phyloP scores from a whole-genome alignment of 2,329 filamentous ascomycete species.

The Lecanicillium sp. region DNA sequence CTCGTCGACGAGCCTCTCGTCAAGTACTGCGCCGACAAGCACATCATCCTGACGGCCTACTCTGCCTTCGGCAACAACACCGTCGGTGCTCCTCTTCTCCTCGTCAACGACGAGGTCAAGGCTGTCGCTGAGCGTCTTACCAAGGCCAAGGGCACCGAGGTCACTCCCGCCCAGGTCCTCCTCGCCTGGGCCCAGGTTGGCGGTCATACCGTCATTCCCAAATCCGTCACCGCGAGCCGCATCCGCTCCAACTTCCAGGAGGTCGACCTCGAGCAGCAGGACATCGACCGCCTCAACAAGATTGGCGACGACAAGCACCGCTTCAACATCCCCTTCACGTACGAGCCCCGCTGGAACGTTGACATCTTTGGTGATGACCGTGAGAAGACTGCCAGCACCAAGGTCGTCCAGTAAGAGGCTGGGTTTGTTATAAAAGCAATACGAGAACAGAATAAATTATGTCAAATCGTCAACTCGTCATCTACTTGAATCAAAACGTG shows the following conservation, averaged over 20 bases:
- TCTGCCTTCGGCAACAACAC: constrained; percentile 48
- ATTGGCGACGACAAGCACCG: constrained; percentile 47
- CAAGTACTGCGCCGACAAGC: constrained; percentile 54
- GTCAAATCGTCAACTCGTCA: background rate
- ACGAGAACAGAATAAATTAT: background rate
- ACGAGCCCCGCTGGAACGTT: constrained; percentile 50
- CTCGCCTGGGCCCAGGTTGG: constrained; percentile 53
- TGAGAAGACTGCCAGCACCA: constrained; percentile 43
- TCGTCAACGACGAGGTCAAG: constrained; percentile 51
- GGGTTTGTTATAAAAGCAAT: background rate
- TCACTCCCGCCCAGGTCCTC: constrained; percentile 40
- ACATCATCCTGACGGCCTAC: constrained; percentile 62
- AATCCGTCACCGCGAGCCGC: constrained; percentile 61
- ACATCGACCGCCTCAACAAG: constrained; percentile 55
- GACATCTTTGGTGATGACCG: constrained; percentile 49
- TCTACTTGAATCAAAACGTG: background rate
- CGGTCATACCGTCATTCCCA: constrained; percentile 68
- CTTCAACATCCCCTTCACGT: constrained; percentile 39
- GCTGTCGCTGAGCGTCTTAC: constrained; percentile 46
- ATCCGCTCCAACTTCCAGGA: constrained; percentile 67
- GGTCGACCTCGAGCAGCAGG: constrained; percentile 52
- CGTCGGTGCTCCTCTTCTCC: constrained; percentile 42
- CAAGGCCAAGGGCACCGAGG: constrained; percentile 28
- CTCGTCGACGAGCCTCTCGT: constrained; percentile 51
- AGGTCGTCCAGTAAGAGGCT: constrained; percentile 35